Conservation (phyloP, 2,329 filamentous ascomycete species). For the Paradendryphiella salina region DNA sequence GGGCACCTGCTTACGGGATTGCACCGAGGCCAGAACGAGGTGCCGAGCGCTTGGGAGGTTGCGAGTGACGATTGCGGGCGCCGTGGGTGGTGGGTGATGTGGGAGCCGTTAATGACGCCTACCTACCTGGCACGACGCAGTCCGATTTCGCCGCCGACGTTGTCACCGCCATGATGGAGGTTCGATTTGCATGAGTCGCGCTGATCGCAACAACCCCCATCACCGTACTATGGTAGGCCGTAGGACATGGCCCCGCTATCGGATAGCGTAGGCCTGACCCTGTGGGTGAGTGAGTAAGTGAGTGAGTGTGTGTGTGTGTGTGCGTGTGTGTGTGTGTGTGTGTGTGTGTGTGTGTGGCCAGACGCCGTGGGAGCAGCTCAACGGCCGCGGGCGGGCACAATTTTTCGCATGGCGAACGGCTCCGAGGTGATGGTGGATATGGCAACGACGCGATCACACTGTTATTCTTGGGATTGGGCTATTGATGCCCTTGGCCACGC, state of each 20-base stretch:
- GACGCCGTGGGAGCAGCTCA: conserved; percentile 23
- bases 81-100: conserved; percentile 10
- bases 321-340: background rate
- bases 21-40: conserved; percentile 20
- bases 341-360: conserved; percentile 1
- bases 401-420: conserved; percentile 25
- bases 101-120: conserved; percentile 23
- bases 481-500: conserved; percentile 1
- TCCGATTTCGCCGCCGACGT: conserved; percentile 22
- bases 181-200: conserved; percentile 22
- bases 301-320: background rate
- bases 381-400: conserved; percentile 26
- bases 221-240: conserved; percentile 11
- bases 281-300: background rate
- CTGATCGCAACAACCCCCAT: conserved; percentile 19
- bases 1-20: conserved; percentile 27
- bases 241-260: conserved; percentile 15
- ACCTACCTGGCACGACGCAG: conserved; percentile 4
- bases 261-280: conserved; percentile 4
- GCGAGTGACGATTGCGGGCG: conserved; percentile 30
- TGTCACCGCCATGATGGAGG: conserved; percentile 20
- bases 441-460: background rate
- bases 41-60: conserved; percentile 22
- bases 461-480: conserved; percentile 7
- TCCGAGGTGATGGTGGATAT: conserved; percentile 10